Evolutionary conservation across 2,329 filamentous ascomycete genomes (phyloP).

Genomic region (Reticulascus tulasneorum): DNA sequence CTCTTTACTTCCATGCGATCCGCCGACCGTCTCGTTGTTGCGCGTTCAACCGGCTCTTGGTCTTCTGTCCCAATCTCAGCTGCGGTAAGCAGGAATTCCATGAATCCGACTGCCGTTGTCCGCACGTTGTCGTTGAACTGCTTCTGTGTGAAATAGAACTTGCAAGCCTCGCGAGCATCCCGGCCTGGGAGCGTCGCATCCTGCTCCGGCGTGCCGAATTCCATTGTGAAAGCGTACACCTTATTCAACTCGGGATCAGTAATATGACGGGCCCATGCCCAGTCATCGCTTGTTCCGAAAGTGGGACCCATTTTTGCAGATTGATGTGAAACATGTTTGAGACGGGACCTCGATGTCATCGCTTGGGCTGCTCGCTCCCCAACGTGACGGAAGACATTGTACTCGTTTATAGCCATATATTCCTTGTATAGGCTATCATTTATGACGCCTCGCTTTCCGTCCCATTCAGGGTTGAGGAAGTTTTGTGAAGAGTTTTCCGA

Average conservation of each 20-base stretch:
- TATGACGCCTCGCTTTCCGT: conserved; percentile 45
- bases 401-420: conserved; percentile 34
- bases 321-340: too few relatives aligned
- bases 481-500: conserved; percentile 38
- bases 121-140: conserved; percentile 38
- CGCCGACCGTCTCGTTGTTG: too few relatives aligned
- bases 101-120: conserved; percentile 41
- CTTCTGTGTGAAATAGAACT: conserved; percentile 40
- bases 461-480: conserved; percentile 48
- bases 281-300: conserved; percentile 41
- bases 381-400: conserved; percentile 24
- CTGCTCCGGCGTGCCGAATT: conserved; percentile 38
- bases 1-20: too few relatives aligned
- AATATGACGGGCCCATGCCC: conserved; percentile 40
- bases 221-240: conserved; percentile 39
- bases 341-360: conserved; percentile 34
- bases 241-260: conserved; percentile 26
- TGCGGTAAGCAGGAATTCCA: conserved; percentile 40
- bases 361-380: conserved; percentile 27
- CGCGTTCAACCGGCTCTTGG: too few relatives aligned
- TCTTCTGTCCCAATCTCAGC: too few relatives aligned
- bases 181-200: not conserved
- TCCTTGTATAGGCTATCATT: conserved; percentile 36
- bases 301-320: conserved; percentile 34
- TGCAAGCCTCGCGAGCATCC: conserved; percentile 8